phyloP scores from a whole-genome alignment of 176 grass and related monocot genomes.

The Musa troglodytarum region DNA sequence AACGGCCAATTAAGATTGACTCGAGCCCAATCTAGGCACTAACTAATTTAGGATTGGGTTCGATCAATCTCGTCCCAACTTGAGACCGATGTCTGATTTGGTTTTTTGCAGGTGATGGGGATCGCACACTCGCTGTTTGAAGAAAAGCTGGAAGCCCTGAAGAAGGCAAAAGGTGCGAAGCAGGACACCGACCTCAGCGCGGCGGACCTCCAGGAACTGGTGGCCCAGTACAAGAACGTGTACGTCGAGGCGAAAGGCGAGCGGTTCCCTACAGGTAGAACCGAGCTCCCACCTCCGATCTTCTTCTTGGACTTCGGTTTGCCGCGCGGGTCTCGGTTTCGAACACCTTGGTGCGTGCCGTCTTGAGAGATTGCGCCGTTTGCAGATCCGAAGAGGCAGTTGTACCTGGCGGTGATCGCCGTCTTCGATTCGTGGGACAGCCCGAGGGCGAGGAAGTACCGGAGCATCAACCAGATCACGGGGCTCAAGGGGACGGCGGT shows the following conservation, averaged over 20 bases:
- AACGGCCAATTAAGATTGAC: too few species aligned
- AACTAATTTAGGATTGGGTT: too few species aligned
- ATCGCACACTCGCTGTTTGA: conserved; percentile 67
- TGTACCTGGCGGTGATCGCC: conserved; percentile 61
- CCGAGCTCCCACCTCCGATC: not conserved
- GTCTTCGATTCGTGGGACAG: conserved; percentile 97
- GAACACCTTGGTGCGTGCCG: too few species aligned
- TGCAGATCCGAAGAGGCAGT: conserved; percentile 73
- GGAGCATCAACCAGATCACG: conserved; percentile 87
- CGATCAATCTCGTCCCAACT: too few species aligned
- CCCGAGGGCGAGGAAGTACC: conserved; percentile 72
- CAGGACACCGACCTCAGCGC: conserved; percentile 70
- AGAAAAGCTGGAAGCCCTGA: conserved; percentile 79
- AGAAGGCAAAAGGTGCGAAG: conserved; percentile 42
- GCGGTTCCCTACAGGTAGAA: conserved; percentile 71
- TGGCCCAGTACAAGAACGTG: conserved; percentile 70
- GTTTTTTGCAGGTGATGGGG: conserved; percentile 52
- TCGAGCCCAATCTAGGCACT: too few species aligned
- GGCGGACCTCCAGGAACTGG: conserved; percentile 66
- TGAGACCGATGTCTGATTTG: not conserved
- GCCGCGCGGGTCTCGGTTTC: too few species aligned
- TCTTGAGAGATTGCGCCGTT: not conserved
- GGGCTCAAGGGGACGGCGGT: conserved; percentile 80
- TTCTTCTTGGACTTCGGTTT: not conserved
- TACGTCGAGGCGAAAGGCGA: conserved; percentile 78